Conservation (phyloP, 2,329 filamentous ascomycete genomes). For the Phaeophleospora eucalypticola region DNA sequence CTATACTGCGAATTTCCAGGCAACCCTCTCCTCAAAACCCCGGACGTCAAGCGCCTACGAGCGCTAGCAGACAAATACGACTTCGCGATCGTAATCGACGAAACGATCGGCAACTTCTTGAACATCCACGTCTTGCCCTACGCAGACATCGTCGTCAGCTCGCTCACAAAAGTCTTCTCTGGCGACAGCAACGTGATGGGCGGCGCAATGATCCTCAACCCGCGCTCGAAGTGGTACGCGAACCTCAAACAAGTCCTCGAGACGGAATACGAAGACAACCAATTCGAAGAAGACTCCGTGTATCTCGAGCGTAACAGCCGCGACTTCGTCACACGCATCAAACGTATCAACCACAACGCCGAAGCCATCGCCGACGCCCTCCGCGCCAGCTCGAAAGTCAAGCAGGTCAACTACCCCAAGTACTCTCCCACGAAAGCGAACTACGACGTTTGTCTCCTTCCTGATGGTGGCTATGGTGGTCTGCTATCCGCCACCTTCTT, state of each 20-base stretch:
- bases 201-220: constrained; percentile 63
- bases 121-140: constrained; percentile 90
- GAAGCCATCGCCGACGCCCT: constrained; percentile 77
- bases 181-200: constrained; percentile 99
- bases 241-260: constrained; percentile 63
- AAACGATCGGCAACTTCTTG: constrained; percentile 93
- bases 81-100: constrained; percentile 88
- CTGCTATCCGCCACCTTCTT: constrained; percentile 81
- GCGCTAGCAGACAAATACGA: constrained; percentile 74
- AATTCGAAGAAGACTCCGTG: constrained; percentile 90
- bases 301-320: constrained; percentile 96
- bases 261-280: constrained; percentile 75
- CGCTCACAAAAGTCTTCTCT: constrained; percentile 93
- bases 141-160: constrained; percentile 89
- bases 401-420: constrained; percentile 83
- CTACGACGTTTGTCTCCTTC: constrained; percentile 75
- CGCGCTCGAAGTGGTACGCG: constrained; percentile 65
- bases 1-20: constrained; percentile 94
- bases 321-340: constrained; percentile 78
- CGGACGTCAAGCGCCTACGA: constrained; percentile 78
- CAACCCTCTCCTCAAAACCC: constrained; percentile 82
- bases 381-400: constrained; percentile 59
- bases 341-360: constrained; percentile 79
- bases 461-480: constrained; percentile 73
- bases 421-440: constrained; percentile 62